Base-by-base conservation (phyloP, 495 filamentous ascomycete genomes). In the Penicillium diatomitis region DNA sequence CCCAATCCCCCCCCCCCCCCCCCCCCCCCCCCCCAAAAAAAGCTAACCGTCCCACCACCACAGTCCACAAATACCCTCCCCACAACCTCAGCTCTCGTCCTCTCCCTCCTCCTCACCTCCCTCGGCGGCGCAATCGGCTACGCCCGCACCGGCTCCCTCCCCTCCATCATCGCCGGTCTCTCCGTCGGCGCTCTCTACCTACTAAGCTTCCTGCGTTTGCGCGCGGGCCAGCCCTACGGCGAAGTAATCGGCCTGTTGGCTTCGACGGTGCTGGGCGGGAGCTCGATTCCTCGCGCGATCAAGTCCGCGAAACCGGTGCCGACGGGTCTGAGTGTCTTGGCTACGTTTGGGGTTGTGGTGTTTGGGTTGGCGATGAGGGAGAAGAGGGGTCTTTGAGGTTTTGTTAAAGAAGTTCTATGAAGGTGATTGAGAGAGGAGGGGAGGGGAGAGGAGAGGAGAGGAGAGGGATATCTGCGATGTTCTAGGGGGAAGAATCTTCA, bases 121-220 rank as follows among this genome's bases (percentile, higher is more conserved):
- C 72, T 84, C 38, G 92, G 92, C 54, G 92, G 92, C 50, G 82
- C 83, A 46, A 85, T 86, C 56, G 92, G 92, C 60, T 98, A 85
- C 67, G 71, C 75, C 32, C 83, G 83, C 60, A 92, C 89, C 0
- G 82, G 87, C 49, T 96, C 90, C 28, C 63, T 90, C 50, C 91
- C 91, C 36, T 95, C 89, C 10, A 72, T 97, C 52, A 78, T 76
- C 2, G 92, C 92, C 20, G 92, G 92, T 32, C 60, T 85, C 47
- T 82, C 82, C 30, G 88, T 98, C 56, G 92, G 92, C 43, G 66
- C 69, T 72, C 54, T 74, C 27, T 74, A 74, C 58, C 56, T 89
- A 62, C 73, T 76, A 20, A 54, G 62, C 41, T 68, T 62, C 50
- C 27, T 56, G 30, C 68, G 69, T 0, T 55, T 71, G 33, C 66